Conservation (phyloP, 495 filamentous ascomycete species). For the Penicillium odoratum region DNA sequence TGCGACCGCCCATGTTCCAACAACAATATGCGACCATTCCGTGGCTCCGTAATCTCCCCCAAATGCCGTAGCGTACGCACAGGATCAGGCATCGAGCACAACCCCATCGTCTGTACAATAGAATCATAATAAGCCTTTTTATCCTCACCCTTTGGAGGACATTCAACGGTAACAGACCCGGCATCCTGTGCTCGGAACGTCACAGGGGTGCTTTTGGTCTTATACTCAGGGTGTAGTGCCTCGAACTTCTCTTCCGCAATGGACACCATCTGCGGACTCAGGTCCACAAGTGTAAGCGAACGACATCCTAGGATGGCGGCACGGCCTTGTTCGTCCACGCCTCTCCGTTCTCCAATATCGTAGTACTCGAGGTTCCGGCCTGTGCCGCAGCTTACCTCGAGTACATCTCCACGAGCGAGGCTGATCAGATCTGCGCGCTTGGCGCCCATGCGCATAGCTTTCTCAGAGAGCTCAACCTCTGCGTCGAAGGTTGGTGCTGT, state of each 20-base stretch:
- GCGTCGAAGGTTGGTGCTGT: constrained; percentile 63
- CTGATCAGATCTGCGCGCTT: constrained; percentile 62
- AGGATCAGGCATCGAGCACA: constrained; percentile 83
- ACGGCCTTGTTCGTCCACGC: constrained; percentile 57
- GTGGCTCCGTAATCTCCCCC: constrained; percentile 41
- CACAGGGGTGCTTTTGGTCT: constrained; percentile 21
- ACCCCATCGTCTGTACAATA: constrained; percentile 86
- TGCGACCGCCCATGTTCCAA: constrained; percentile 87
- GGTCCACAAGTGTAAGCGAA: constrained; percentile 61
- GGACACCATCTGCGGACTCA: constrained; percentile 63
- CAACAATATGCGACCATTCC: constrained; percentile 71
- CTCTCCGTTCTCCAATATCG: constrained; percentile 62
- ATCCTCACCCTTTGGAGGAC: not conserved
- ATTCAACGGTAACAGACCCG: constrained; percentile 21
- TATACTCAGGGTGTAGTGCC: constrained; percentile 46
- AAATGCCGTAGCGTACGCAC: constrained; percentile 60
- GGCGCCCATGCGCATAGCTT: constrained; percentile 59
- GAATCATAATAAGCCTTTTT: constrained; percentile 66
- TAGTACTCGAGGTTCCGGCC: constrained; percentile 84
- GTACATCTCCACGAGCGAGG: constrained; percentile 72
- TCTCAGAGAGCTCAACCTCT: constrained; percentile 65
- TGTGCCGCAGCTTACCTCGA: constrained; percentile 90
- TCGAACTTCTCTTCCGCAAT: constrained; percentile 60
- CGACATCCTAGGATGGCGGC: constrained; percentile 44
- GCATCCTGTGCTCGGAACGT: constrained; percentile 47